A percentile compares a stretch with the other conserved stretches of the same genome.
These are phyloP conservation scores for Oxyria digyna DNA, from an alignment of 148 eudicot species.

Conservation along the genomic window DNA sequence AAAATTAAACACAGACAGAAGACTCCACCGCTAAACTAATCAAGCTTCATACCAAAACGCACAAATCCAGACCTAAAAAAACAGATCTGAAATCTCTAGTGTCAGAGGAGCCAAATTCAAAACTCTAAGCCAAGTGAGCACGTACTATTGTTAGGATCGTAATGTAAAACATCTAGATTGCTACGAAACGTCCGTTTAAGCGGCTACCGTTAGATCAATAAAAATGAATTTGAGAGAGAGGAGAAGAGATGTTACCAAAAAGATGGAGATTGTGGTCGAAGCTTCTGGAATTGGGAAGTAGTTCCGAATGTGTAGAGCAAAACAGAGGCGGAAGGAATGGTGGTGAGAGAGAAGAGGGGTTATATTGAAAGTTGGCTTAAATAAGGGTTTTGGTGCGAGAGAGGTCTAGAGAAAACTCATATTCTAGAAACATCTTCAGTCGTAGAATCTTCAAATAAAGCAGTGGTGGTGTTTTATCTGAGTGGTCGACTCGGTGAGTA, in stretches of 20 bases:
- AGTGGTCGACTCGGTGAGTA: no score
- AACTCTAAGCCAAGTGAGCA: background rate
- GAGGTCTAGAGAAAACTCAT: background rate
- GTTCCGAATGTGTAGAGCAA: background rate
- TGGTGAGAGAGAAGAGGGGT: conserved; percentile 1
- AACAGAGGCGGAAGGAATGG: conserved; percentile 6
- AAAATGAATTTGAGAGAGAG: background rate
- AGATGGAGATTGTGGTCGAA: background rate
- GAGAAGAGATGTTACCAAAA: background rate
- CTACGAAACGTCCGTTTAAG: background rate
- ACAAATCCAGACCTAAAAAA: background rate
- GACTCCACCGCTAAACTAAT: background rate
- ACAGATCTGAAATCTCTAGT: background rate
- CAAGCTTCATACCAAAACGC: background rate
- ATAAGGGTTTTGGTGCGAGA: conserved; percentile 1
- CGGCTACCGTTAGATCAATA: background rate
- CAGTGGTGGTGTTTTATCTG: no score
- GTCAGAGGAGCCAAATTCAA: background rate
- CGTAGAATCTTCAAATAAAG: no score
- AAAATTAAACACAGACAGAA: background rate
- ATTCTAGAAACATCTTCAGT: background rate
- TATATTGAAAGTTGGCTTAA: background rate
- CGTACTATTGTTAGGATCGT: background rate
- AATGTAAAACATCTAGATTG: background rate
- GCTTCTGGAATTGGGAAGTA: background rate